Evolutionary conservation across 1,284 basidiomycete species (phyloP).

Genomic region (Violaceomyces palustris): DNA sequence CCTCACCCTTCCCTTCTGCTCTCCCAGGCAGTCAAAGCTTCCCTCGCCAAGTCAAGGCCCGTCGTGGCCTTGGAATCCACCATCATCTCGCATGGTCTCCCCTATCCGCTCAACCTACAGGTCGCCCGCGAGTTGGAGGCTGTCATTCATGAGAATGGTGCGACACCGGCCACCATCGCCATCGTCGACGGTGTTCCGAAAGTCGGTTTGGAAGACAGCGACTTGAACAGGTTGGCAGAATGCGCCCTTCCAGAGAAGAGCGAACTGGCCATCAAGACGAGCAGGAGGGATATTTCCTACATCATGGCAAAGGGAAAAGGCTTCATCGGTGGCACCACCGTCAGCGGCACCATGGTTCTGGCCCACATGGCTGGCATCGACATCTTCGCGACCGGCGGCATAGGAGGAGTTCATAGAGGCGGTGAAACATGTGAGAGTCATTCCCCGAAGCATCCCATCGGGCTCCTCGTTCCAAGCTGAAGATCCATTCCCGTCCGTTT

Average conservation of each 20-base stretch:
- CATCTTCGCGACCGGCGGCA: slow-evolving; percentile 54
- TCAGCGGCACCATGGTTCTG: slow-evolving; percentile 66
- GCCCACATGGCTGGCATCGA: slow-evolving; percentile 48
- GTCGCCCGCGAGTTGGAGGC: slow-evolving; percentile 70
- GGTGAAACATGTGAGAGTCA: slow-evolving; percentile 69
- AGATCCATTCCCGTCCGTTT: not conserved
- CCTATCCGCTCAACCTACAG: slow-evolving; percentile 67
- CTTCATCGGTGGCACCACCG: slow-evolving; percentile 80
- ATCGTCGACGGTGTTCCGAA: slow-evolving; percentile 77
- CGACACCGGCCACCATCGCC: slow-evolving; percentile 84
- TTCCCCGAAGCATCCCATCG: no score
- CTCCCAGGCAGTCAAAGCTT: slow-evolving; percentile 10
- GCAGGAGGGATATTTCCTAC: slow-evolving; percentile 77
- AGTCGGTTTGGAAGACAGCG: slow-evolving; percentile 67
- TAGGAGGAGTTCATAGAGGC: slow-evolving; percentile 87
- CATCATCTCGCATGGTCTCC: slow-evolving; percentile 75
- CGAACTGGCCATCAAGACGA: slow-evolving; percentile 65
- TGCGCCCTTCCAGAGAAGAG: slow-evolving; percentile 46
- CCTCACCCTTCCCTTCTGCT: slow-evolving; percentile 14
- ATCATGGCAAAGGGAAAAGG: slow-evolving; percentile 63
- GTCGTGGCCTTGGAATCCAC: slow-evolving; percentile 66
- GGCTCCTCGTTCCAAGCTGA: not conserved
- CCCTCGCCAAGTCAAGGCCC: slow-evolving; percentile 5
- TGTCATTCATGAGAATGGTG: slow-evolving; percentile 71
- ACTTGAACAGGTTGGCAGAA: slow-evolving; percentile 69